Evolutionary conservation across 2,329 filamentous ascomycete species (phyloP), one percentile per base, ranked within the genome.

Genomic region (Pyricularia pennisetigena): DNA sequence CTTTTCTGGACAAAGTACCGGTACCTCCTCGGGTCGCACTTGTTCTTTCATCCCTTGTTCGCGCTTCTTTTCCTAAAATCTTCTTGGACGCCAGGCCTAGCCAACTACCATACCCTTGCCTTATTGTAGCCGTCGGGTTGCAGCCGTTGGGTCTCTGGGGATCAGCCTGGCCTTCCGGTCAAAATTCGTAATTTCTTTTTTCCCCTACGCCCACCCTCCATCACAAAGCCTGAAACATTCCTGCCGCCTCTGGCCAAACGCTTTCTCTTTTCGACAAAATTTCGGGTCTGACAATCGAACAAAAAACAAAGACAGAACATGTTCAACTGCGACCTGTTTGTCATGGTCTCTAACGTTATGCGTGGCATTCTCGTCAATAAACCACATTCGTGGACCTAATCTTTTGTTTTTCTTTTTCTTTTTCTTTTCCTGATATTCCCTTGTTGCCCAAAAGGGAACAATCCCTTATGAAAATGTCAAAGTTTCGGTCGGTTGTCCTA

Each of bases 1-100:
- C 62, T 41, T 54, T 16, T 35, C 28, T n/a, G 23, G 28, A 49
- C 49, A 26, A 68, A 35, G 68, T 69, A 69, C 68, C 68, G 68
- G 68, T 69, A 69, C 68, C 12, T 66, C 67, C 54, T 28, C 59
- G 32, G n/a, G 63, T 30, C 7, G 63, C 28, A 64, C 63, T 30
- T 30, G 30, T 35, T 64, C 28, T 16, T 65, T 32, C 64, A 65
- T 49, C 64, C 64, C 64, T 65, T 65, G 30, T 65, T 65, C 23
- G n/a, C n/a, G 7, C n/a, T 65, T 64, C 30, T 28, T 64, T n/a
- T 30, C 62, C 26, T 30, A 64, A 28, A n/a, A 30, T 64, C 30
- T 29, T 64, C 20, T 61, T 16, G 57, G 23, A n/a, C 57, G 57
- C 62, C 62, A 32, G 62, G 62, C 28, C 30, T 16, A n/a, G 20